Evolutionary conservation across 176 grass and related monocot species (phyloP).

Genomic region (Secale cereale): DNA sequence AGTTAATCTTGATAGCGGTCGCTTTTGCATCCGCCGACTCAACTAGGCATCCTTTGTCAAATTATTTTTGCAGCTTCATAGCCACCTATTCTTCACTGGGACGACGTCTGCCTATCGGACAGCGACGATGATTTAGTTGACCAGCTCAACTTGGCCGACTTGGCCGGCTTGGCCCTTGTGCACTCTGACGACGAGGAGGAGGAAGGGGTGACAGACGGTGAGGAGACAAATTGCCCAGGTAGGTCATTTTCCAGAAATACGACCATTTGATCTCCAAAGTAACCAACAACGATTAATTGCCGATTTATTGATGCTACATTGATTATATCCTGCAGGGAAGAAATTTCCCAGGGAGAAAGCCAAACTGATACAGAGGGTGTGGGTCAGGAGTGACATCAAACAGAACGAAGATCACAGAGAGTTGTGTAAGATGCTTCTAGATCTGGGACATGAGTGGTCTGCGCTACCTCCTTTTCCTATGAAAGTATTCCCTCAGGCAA

Average conservation of each 20-base stretch:
- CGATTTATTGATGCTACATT: not conserved
- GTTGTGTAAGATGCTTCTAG: not conserved
- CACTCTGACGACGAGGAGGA: not conserved
- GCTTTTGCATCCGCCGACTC: not conserved
- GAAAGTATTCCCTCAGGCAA: not conserved
- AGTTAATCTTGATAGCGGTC: not conserved
- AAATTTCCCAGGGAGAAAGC: not conserved
- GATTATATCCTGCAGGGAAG: not conserved
- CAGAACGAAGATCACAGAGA: not conserved
- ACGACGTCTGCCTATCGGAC: not conserved
- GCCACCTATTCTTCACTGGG: not conserved
- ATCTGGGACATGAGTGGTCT: not conserved
- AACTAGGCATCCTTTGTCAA: not conserved
- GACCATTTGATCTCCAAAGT: not conserved
- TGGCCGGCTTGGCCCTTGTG: not conserved
- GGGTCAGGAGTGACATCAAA: not conserved
- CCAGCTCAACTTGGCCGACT: not conserved
- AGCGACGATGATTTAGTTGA: not conserved
- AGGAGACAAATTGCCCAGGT: conserved; percentile 1
- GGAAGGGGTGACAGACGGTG: not conserved
- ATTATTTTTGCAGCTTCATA: not conserved
- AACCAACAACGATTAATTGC: not conserved
- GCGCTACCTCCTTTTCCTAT: not conserved
- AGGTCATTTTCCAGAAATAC: not conserved
- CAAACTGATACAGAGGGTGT: not conserved